Evolutionary conservation across 1,284 basidiomycete genomes (phyloP).

Genomic region (Cutaneotrichosporon daszewskae): DNA sequence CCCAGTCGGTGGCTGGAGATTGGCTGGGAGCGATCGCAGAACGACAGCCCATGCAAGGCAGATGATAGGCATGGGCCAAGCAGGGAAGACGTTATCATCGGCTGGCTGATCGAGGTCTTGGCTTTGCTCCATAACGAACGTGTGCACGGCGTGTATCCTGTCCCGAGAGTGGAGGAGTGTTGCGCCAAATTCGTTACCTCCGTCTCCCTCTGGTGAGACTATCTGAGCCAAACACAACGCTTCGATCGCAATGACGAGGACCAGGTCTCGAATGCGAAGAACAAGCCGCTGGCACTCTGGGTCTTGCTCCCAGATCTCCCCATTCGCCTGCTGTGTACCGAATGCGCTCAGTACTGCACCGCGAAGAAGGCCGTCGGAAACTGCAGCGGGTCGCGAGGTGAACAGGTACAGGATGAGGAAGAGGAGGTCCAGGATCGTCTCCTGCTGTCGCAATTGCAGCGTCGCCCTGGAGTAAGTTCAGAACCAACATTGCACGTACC

Average conservation of each 20-base stretch:
- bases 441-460: slow-evolving; percentile 37
- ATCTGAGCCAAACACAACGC: slow-evolving; percentile 30
- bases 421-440: slow-evolving; percentile 33
- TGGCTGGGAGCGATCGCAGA: slow-evolving; percentile 24
- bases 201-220: slow-evolving; percentile 23
- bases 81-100: slow-evolving; percentile 11
- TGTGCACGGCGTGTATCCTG: slow-evolving; percentile 27
- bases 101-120: slow-evolving; percentile 21
- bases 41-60: slow-evolving; percentile 42
- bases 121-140: slow-evolving; percentile 31
- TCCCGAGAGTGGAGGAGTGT: slow-evolving; percentile 30
- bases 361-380: slow-evolving; percentile 35
- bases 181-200: slow-evolving; percentile 12
- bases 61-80: slow-evolving; percentile 36
- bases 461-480: slow-evolving; percentile 25
- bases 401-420: slow-evolving; percentile 35
- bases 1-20: slow-evolving; percentile 20
- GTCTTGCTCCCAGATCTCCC: slow-evolving; percentile 37
- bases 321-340: slow-evolving; percentile 35
- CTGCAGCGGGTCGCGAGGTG: slow-evolving; percentile 27
- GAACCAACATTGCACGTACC: slow-evolving; percentile 17
- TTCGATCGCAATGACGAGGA: slow-evolving; percentile 36
- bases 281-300: slow-evolving; percentile 22
- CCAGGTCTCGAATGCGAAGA: slow-evolving; percentile 32
- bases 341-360: slow-evolving; percentile 35